Evolutionary conservation across 306 rosid species (phyloP).

Genomic region (Boehmeria nivea): DNA sequence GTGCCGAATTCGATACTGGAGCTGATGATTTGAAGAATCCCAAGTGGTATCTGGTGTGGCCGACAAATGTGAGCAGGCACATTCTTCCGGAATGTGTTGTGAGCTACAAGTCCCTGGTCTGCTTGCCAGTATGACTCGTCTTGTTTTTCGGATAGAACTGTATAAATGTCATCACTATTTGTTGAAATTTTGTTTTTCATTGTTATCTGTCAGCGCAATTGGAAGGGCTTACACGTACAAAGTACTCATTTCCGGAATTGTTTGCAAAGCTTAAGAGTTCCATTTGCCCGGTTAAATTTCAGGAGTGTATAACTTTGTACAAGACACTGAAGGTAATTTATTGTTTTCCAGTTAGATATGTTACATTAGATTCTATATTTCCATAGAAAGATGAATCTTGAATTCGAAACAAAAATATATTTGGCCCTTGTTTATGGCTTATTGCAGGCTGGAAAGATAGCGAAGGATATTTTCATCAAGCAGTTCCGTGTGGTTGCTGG

Average conservation of each 20-base stretch:
- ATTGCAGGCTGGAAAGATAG: slow-evolving; percentile 42
- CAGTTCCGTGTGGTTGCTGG: slow-evolving; percentile 44
- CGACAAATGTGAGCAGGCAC: slow-evolving; percentile 41
- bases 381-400: too few relatives aligned
- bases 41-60: slow-evolving; percentile 53
- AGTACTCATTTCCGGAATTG: slow-evolving; percentile 20
- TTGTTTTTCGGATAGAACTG: not conserved
- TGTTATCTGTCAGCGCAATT: slow-evolving; percentile 24
- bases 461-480: slow-evolving; percentile 28
- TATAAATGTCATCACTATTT: not conserved
- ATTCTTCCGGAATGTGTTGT: slow-evolving; percentile 55
- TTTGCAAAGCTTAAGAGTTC: slow-evolving; percentile 33
- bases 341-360: not conserved
- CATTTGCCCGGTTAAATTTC: slow-evolving; percentile 37
- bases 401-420: not conserved
- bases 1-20: slow-evolving; percentile 45
- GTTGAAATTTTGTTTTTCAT: not conserved
- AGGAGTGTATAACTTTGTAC: slow-evolving; percentile 27
- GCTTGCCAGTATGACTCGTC: slow-evolving; percentile 15
- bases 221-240: slow-evolving; percentile 1
- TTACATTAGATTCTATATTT: not conserved
- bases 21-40: slow-evolving; percentile 48
- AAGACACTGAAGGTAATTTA: slow-evolving; percentile 26
- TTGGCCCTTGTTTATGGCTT: slow-evolving; percentile 8
- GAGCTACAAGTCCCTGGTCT: slow-evolving; percentile 37